Conservation (phyloP, 1,284 basidiomycete species). For the Macrocystidia cucumis region DNA sequence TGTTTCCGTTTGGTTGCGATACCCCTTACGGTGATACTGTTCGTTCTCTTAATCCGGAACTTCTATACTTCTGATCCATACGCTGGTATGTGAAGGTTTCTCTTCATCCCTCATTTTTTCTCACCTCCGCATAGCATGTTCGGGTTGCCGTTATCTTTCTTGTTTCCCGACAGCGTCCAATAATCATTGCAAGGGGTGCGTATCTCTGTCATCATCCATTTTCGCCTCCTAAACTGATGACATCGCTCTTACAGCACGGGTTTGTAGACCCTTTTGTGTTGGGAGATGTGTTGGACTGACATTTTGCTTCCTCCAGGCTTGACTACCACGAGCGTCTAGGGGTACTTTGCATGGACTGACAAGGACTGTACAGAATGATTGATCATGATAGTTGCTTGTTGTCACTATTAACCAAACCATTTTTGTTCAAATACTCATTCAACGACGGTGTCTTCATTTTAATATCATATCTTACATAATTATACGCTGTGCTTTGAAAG, state of each 20-base stretch:
- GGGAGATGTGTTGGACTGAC: conserved; percentile 5
- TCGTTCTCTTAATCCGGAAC: conserved; percentile 78
- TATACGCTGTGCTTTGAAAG: no score
- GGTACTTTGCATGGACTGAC: no score
- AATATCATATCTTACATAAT: no score
- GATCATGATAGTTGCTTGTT: no score
- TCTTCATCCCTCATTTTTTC: conserved; percentile 4
- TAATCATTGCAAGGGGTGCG: conserved; percentile 70
- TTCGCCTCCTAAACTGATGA: conserved; percentile 6
- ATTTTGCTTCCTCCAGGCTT: conserved; percentile 8
- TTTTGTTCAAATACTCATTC: no score
- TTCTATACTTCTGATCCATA: conserved; percentile 86
- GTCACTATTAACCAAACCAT: no score
- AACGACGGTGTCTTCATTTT: no score
- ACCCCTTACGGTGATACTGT: conserved; percentile 71
- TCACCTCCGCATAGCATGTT: conserved; percentile 51
- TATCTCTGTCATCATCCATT: conserved; percentile 7
- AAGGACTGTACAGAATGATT: no score
- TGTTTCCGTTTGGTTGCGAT: conserved; percentile 66
- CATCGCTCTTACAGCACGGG: conserved; percentile 27
- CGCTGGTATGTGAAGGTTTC: conserved; percentile 41
- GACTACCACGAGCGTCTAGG: conserved; percentile 6
- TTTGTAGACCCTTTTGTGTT: conserved; percentile 12
- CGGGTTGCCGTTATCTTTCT: conserved; percentile 85
- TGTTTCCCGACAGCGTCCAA: conserved; percentile 79